These are phyloP conservation scores for Phyllostachys edulis DNA, from an alignment of 176 grass and related monocot species.

Conservation along the genomic window DNA sequence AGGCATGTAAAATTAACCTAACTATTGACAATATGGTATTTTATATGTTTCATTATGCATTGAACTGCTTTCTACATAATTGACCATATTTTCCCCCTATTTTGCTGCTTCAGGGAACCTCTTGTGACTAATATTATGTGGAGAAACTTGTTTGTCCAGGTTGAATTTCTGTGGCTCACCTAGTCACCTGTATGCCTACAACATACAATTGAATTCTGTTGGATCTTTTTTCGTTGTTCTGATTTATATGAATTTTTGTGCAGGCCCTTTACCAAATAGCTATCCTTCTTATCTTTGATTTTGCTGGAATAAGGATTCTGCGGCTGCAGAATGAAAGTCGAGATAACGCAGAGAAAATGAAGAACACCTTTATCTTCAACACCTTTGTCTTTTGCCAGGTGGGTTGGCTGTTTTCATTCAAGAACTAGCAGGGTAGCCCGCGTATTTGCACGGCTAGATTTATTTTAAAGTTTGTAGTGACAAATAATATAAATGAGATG, in stretches of 20 bases:
- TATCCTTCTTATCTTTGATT: slow-evolving; percentile 79
- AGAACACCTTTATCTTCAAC: slow-evolving; percentile 92
- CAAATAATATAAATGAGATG: too few relatives aligned
- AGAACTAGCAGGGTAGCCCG: not conserved
- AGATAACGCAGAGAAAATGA: slow-evolving; percentile 61
- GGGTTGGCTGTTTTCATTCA: slow-evolving; percentile 16
- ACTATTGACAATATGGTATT: not conserved
- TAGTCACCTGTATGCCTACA: slow-evolving; percentile 2
- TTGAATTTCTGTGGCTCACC: slow-evolving; percentile 24
- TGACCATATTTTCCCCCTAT: slow-evolving; percentile 13
- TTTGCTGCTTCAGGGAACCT: slow-evolving; percentile 70
- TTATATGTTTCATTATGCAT: slow-evolving; percentile 15
- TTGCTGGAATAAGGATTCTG: slow-evolving; percentile 62
- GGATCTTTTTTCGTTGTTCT: slow-evolving; percentile 9
- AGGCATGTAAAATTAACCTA: slow-evolving; percentile 57
- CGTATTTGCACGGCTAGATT: too few relatives aligned
- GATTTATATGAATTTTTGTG: slow-evolving; percentile 1
- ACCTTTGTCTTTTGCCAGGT: slow-evolving; percentile 95
- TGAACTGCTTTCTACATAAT: slow-evolving; percentile 9
- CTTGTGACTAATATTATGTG: slow-evolving; percentile 97
- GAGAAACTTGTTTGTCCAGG: slow-evolving; percentile 95
- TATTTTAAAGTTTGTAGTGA: too few relatives aligned
- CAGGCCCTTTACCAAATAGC: slow-evolving; percentile 92
- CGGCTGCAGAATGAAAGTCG: slow-evolving; percentile 55
- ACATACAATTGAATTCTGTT: slow-evolving; percentile 15